phyloP scores from a whole-genome alignment of 1,284 basidiomycete genomes.

The Stereum hirsutum region DNA sequence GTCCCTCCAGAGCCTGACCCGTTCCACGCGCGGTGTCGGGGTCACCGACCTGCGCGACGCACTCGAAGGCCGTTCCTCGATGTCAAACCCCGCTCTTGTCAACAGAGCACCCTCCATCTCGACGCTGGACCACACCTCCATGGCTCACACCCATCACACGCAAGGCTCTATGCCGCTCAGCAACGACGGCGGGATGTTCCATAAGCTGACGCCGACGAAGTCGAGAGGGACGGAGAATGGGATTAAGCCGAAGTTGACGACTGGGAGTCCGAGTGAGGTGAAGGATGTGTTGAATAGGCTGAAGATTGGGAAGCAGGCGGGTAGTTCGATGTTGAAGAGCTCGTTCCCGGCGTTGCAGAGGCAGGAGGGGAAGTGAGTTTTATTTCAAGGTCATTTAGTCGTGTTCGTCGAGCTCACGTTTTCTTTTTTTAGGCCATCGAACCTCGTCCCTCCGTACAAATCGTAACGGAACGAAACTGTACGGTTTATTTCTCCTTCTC shows the following conservation, averaged over 20 bases:
- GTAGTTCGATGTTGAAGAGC: constrained; percentile 45
- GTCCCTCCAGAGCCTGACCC: constrained; percentile 71
- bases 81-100: constrained; percentile 64
- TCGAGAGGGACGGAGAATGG: constrained; percentile 49
- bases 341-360: constrained; percentile 49
- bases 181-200: constrained; percentile 34
- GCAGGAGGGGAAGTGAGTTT: constrained; percentile 26
- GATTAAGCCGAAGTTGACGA: too few relatives aligned
- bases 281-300: constrained; percentile 69
- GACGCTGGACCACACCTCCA: constrained; percentile 60
- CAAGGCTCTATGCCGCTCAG: too few relatives aligned
- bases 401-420: neutral
- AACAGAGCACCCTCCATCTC: constrained; percentile 57
- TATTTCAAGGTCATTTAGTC: neutral
- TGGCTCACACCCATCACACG: too few relatives aligned
- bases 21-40: constrained; percentile 69
- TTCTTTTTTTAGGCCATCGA: constrained; percentile 10
- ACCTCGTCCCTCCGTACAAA: constrained; percentile 21
- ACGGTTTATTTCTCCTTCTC: neutral
- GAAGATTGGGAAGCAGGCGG: constrained; percentile 65
- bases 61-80: constrained; percentile 69
- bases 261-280: constrained; percentile 59
- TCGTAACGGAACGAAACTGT: constrained; percentile 4
- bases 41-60: constrained; percentile 83
- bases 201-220: constrained; percentile 29